Percentiles rank a stretch among this genome's conserved stretches.
Conservation (phyloP, 2,329 filamentous ascomycete species). For the Aspergillus sp. region DNA sequence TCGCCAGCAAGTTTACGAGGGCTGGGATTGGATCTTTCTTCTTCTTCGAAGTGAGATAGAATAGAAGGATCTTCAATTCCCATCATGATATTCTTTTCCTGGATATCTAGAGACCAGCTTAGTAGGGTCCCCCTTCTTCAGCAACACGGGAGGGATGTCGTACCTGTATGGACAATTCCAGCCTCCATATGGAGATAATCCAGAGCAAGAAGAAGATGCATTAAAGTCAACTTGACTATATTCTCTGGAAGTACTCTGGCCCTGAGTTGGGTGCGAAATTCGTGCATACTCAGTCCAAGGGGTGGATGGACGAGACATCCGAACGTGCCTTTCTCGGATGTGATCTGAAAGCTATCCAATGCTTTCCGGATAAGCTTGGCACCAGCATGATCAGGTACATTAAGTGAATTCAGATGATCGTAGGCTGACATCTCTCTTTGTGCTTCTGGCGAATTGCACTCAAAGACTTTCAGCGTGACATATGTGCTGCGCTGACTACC, state of each 20-base stretch:
- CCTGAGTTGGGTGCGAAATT: not conserved
- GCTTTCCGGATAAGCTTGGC: not conserved
- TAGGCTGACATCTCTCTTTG: slow-evolving; percentile 2
- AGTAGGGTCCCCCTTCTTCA: not conserved
- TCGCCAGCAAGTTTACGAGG: slow-evolving; percentile 25
- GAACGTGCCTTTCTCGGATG: not conserved
- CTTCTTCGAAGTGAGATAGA: slow-evolving; percentile 4
- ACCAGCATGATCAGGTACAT: not conserved
- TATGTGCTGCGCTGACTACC: not conserved
- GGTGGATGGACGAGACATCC: slow-evolving; percentile 9
- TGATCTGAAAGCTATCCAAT: slow-evolving; percentile 8
- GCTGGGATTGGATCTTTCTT: slow-evolving; percentile 21
- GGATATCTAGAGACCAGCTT: slow-evolving; percentile 1
- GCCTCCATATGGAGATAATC: slow-evolving; percentile 10
- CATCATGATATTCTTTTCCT: slow-evolving; percentile 10
- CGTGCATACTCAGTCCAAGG: slow-evolving; percentile 3
- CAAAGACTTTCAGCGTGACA: slow-evolving; percentile 16
- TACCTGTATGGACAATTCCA: slow-evolving; percentile 8
- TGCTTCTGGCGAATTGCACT: slow-evolving; percentile 8
- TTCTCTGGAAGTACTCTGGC: not conserved
- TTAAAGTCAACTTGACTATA: not conserved
- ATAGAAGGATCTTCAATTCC: slow-evolving; percentile 9
- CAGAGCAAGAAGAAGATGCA: slow-evolving; percentile 9
- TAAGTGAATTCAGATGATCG: not conserved
- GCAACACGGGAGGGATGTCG: not conserved